Conservation (phyloP, 495 filamentous ascomycete genomes). For the Parathielavia hyrcaniae region DNA sequence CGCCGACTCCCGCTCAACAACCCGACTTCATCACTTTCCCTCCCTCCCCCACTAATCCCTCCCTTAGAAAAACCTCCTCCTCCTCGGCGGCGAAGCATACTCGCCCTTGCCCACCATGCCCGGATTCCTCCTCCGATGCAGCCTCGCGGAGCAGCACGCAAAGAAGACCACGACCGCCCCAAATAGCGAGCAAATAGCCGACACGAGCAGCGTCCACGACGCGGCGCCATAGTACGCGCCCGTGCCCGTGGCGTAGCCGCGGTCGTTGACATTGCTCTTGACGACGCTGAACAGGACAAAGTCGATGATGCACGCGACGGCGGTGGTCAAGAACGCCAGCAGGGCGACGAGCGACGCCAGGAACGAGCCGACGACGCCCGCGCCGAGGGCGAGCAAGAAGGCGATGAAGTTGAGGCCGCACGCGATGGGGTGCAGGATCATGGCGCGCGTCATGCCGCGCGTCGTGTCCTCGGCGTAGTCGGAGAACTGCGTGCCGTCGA, state of each 20-base stretch:
- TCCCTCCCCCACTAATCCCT: background rate
- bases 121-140: slow-evolving; percentile 28
- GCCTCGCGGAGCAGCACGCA: slow-evolving; percentile 47
- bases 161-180: slow-evolving; percentile 52
- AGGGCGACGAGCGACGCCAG: slow-evolving; percentile 44
- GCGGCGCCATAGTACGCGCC: slow-evolving; percentile 43
- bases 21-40: background rate
- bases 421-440: slow-evolving; percentile 57
- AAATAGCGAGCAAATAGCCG: slow-evolving; percentile 47
- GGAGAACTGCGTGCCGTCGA: slow-evolving; percentile 39
- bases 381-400: slow-evolving; percentile 49
- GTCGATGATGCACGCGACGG: slow-evolving; percentile 51
- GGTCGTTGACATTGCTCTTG: slow-evolving; percentile 43
- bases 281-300: slow-evolving; percentile 52
- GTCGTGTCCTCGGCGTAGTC: slow-evolving; percentile 39
- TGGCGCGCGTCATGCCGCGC: slow-evolving; percentile 47
- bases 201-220: slow-evolving; percentile 47
- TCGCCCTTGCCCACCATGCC: slow-evolving; percentile 14
- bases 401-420: slow-evolving; percentile 53
- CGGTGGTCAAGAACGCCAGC: slow-evolving; percentile 49
- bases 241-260: slow-evolving; percentile 22
- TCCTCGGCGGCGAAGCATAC: slow-evolving; percentile 13
- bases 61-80: slow-evolving; percentile 7
- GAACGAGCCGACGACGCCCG: slow-evolving; percentile 49
- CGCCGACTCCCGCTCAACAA: background rate